Base-by-base conservation (phyloP, 2,329 filamentous ascomycete genomes). In the Ramichloridium luteum region DNA sequence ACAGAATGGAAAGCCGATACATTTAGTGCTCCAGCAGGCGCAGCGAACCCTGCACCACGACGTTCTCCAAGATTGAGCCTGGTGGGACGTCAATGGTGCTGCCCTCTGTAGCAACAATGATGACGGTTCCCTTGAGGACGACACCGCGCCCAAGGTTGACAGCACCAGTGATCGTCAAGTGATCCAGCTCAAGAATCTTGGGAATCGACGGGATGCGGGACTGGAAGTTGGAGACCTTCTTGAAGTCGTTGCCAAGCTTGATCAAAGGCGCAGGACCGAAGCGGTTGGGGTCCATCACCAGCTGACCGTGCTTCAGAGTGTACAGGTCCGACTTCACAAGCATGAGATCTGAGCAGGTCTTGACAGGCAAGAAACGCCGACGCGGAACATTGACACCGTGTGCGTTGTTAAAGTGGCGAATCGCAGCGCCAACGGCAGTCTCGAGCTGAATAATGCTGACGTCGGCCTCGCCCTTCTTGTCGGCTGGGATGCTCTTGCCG, bases 401-500 rank as follows among this genome's bases (percentile, higher is more conserved):
- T 23, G 86, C 90, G 62, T 94, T 94, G 65, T 81, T 78, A 73
- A 98, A 98, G 68, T 98, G 90, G 49, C 88, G 86, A 60, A 98
- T 98, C 55, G 90, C 90, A 45, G 90, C 90, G 67, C 90, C 90
- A 46, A 98, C 90, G 38, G 90, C 90, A 16, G 90, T 98, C 73
- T 98, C 90, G 48, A 98, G 82, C 71, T 98, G 90, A 54, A 96
- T 75, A 57, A 98, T 93, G 44, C 82, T 92, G 55, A 96, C 77
- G 55, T 98, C 90, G 40, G 88, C 92, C 69, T 98, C 90, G 59
- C 90, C 90, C 80, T 96, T 96, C 80, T 94, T 94, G 68, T 96
- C 90, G 38, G 86, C 90, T 32, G 90, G 82, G 54, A 98, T 94
- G 44, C 83, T 88, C 74, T 98, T 98, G 67, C 82, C 85, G 68